These are phyloP conservation scores for Nectriaceae sp. DNA, from an alignment of 2,329 filamentous ascomycete species.

Conservation along the genomic window DNA sequence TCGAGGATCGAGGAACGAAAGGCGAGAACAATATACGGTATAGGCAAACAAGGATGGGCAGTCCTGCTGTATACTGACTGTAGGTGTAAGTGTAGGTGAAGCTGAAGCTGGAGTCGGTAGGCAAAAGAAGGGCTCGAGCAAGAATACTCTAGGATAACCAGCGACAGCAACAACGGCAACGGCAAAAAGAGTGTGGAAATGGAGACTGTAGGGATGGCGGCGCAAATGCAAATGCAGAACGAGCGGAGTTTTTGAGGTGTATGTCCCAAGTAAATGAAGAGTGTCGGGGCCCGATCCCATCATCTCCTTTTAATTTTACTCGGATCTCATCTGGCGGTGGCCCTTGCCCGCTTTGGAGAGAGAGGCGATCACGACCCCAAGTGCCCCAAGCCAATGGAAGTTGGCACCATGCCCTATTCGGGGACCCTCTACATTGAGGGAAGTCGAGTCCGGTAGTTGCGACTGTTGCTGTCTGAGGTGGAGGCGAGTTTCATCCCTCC, in stretches of 20 bases:
- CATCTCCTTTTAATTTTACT: constrained; percentile 25
- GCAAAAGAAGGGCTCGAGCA: constrained; percentile 31
- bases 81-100: too few relatives aligned
- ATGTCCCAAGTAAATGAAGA: neutral
- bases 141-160: constrained; percentile 1
- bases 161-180: constrained; percentile 15
- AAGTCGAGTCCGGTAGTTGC: too few relatives aligned
- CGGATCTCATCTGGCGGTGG: constrained; percentile 5
- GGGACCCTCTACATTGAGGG: too few relatives aligned
- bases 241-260: neutral
- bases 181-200: neutral
- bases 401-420: too few relatives aligned
- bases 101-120: too few relatives aligned
- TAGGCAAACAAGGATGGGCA: neutral
- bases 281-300: constrained; percentile 5
- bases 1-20: neutral
- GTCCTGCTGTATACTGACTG: neutral
- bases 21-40: neutral
- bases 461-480: too few relatives aligned
- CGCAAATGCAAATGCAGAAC: neutral
- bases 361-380: neutral
- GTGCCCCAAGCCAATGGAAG: neutral
- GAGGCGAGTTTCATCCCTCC: too few relatives aligned
- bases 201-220: neutral
- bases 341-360: constrained; percentile 7